Evolutionary conservation across 2,329 filamentous ascomycete genomes (phyloP).

Genomic region (Exserohilum turcica): DNA sequence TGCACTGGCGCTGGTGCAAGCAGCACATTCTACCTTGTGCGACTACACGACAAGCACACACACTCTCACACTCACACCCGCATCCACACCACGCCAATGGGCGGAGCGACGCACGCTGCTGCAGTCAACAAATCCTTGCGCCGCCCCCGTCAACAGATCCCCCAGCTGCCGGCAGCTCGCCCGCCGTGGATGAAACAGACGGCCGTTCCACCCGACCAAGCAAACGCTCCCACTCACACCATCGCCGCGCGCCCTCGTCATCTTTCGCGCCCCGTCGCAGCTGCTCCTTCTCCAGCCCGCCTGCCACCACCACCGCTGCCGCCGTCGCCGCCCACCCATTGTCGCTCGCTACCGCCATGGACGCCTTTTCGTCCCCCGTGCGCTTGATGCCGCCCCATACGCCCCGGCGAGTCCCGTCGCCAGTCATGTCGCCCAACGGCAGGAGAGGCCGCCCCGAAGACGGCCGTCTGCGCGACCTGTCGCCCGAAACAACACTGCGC

Average conservation of each 20-base stretch:
- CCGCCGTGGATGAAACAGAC: constrained; percentile 8
- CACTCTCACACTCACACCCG: too few species aligned
- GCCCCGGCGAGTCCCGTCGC: constrained; percentile 40
- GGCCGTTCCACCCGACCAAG: too few species aligned
- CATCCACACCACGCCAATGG: too few species aligned
- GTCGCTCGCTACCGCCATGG: constrained; percentile 32
- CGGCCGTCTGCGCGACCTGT: constrained; percentile 42
- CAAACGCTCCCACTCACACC: too few species aligned
- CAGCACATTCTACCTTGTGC: too few species aligned
- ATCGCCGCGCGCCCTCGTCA: too few species aligned
- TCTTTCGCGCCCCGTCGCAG: constrained; percentile 15
- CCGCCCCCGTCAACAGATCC: constrained; percentile 18
- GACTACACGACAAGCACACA: constrained; percentile 4
- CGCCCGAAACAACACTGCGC: constrained; percentile 51
- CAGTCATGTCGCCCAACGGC: constrained; percentile 41
- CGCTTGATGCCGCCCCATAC: constrained; percentile 40
- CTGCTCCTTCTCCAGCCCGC: not conserved
- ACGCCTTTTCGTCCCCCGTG: constrained; percentile 36
- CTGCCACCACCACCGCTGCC: too few species aligned
- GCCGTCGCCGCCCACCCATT: constrained; percentile 22
- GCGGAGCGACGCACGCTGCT: constrained; percentile 16
- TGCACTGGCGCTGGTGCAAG: too few species aligned
- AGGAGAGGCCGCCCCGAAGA: constrained; percentile 41
- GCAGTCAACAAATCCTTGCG: constrained; percentile 4
- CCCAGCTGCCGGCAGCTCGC: constrained; percentile 22